A percentile compares a stretch with the other conserved stretches of the same genome.
phyloP scores from a whole-genome alignment of 2,329 filamentous ascomycete species.

The Ophiostoma sp. region DNA sequence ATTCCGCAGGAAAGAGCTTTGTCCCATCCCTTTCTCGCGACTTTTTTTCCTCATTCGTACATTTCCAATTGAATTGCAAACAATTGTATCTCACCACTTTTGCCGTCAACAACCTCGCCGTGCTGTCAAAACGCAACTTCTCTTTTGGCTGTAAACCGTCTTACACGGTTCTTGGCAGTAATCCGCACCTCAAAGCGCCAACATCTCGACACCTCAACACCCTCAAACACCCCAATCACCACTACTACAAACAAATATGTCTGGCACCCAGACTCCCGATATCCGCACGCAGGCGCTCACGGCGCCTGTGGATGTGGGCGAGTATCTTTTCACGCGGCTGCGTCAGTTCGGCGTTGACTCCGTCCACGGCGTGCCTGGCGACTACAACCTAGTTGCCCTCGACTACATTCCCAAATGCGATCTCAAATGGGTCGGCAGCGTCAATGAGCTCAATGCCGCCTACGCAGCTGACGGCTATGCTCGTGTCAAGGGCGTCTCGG shows the following conservation, averaged over 20 bases:
- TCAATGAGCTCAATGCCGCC: conserved; percentile 57
- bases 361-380: conserved; percentile 52
- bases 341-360: conserved; percentile 50
- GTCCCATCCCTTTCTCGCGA: background rate
- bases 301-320: conserved; percentile 52
- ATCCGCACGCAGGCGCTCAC: conserved; percentile 29
- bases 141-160: background rate
- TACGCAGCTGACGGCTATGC: conserved; percentile 64
- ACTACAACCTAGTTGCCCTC: conserved; percentile 56
- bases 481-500: conserved; percentile 56
- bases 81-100: background rate
- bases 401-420: conserved; percentile 51
- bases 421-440: conserved; percentile 52
- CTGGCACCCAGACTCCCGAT: conserved; percentile 26
- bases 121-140: background rate
- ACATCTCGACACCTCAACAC: no score
- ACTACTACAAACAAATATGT: conserved; percentile 14
- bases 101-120: background rate
- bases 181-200: no score
- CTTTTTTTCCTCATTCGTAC: background rate
- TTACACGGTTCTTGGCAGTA: background rate
- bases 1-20: background rate
- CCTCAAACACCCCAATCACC: background rate
- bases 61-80: background rate
- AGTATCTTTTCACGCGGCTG: conserved; percentile 54